Evolutionary conservation across 495 filamentous ascomycete species (phyloP).

Genomic region (Penicillium samsonianum): DNA sequence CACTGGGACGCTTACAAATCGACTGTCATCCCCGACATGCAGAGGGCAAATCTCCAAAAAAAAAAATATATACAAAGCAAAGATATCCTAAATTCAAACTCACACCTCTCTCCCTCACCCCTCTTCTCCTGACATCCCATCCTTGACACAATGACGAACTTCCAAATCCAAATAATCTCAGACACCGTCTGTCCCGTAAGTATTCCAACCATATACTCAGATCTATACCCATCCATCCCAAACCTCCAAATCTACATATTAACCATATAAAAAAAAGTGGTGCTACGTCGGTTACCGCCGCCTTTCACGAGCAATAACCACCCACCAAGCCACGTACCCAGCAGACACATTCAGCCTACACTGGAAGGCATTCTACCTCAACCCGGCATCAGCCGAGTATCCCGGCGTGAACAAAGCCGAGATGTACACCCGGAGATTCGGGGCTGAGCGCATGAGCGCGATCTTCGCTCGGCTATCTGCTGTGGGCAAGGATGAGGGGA

Average conservation of each 20-base stretch:
- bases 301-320: slow-evolving; percentile 65
- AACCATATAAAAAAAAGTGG: slow-evolving; percentile 39
- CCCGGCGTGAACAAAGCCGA: slow-evolving; percentile 57
- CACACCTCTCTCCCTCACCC: background rate
- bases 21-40: background rate
- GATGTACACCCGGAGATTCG: slow-evolving; percentile 59
- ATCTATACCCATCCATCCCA: slow-evolving; percentile 6
- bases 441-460: slow-evolving; percentile 54
- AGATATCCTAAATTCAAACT: background rate
- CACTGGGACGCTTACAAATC: slow-evolving; percentile 6
- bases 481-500: slow-evolving; percentile 64
- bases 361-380: slow-evolving; percentile 82
- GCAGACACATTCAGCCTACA: slow-evolving; percentile 68
- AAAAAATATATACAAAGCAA: background rate
- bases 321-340: slow-evolving; percentile 61
- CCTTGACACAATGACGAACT: slow-evolving; percentile 64
- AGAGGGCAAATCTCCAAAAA: background rate
- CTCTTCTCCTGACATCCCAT: background rate
- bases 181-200: slow-evolving; percentile 77
- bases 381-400: slow-evolving; percentile 59
- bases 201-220: slow-evolving; percentile 8
- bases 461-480: slow-evolving; percentile 59
- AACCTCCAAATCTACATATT: slow-evolving; percentile 12
- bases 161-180: slow-evolving; percentile 70
- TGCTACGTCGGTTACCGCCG: slow-evolving; percentile 85